Evolutionary conservation across 352 stramenopile genomes (phyloP).

Genomic region (Thalassiosira livingstoniorum): DNA sequence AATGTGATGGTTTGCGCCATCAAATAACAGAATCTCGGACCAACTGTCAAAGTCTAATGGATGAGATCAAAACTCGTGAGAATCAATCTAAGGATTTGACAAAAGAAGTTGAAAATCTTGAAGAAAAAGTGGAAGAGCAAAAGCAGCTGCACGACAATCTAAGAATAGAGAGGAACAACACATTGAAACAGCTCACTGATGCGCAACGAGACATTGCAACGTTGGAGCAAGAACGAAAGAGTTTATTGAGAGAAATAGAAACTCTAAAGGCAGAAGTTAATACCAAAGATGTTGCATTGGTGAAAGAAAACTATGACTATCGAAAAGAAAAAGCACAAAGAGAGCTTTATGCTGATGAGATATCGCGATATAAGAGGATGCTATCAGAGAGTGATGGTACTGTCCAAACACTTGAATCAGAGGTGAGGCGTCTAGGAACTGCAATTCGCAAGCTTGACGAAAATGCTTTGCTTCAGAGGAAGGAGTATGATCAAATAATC

Average conservation of each 20-base stretch:
- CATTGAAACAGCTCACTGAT: constrained; percentile 96
- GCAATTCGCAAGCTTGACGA: constrained; percentile 95
- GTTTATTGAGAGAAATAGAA: constrained; percentile 88
- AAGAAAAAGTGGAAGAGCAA: constrained; percentile 95
- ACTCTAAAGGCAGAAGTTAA: constrained; percentile 95
- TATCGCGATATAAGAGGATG: constrained; percentile 90
- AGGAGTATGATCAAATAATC: constrained; percentile 96
- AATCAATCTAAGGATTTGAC: constrained; percentile 77
- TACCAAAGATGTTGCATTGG: constrained; percentile 93
- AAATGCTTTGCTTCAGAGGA: constrained; percentile 91
- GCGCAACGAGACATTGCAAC: constrained; percentile 94
- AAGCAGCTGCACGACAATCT: constrained; percentile 96
- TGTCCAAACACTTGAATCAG: constrained; percentile 88
- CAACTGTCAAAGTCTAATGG: constrained; percentile 88
- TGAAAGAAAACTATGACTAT: constrained; percentile 96
- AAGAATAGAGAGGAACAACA: constrained; percentile 93
- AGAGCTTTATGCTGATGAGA: constrained; percentile 93
- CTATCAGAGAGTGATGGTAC: constrained; percentile 91
- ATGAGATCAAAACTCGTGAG: constrained; percentile 87
- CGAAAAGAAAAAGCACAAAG: constrained; percentile 95
- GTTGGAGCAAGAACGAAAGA: constrained; percentile 97
- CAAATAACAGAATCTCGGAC: constrained; percentile 87
- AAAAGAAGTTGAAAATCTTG: constrained; percentile 88
- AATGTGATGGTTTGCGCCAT: constrained; percentile 91
- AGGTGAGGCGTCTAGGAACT: constrained; percentile 76